Conservation (phyloP, 78 protist genomes). For the Monosiga brevicollis region DNA sequence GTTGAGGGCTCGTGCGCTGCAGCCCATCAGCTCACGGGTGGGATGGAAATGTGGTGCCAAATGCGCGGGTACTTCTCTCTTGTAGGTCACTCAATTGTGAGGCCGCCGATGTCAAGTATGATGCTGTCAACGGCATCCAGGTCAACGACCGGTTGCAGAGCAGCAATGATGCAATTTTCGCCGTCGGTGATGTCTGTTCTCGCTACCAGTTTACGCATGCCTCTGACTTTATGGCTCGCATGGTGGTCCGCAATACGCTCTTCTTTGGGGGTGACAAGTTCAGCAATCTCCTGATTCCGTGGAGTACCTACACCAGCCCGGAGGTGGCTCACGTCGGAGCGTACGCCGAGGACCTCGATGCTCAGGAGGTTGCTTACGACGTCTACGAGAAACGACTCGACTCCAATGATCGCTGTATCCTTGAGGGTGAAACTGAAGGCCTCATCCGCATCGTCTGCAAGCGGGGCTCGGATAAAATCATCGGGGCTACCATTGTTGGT, state of each 20-base stretch:
- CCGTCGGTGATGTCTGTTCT: constrained; percentile 36
- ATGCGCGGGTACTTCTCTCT: no score
- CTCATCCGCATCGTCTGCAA: constrained; percentile 23
- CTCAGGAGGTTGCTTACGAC: background rate
- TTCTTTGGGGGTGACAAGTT: constrained; percentile 32
- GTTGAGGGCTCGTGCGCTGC: no score
- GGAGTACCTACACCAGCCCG: constrained; percentile 52
- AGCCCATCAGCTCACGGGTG: no score
- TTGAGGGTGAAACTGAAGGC: constrained; percentile 34
- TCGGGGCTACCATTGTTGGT: constrained; percentile 57
- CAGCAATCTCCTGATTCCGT: constrained; percentile 22
- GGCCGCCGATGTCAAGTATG: constrained; percentile 32
- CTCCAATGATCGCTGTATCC: constrained; percentile 42
- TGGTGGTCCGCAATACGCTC: constrained; percentile 51
- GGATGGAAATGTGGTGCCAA: no score
- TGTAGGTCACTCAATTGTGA: constrained; percentile 22
- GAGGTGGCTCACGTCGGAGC: constrained; percentile 55
- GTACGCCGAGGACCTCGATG: constrained; percentile 23
- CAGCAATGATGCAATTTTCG: constrained; percentile 26
- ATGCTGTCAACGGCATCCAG: constrained; percentile 10
- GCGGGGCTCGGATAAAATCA: constrained; percentile 8
- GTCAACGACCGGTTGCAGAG: constrained; percentile 27
- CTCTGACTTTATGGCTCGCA: constrained; percentile 42
- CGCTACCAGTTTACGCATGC: constrained; percentile 42
- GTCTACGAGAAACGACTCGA: background rate